Evolutionary conservation across 148 eudicot species (phyloP), one percentile per base, ranked within the genome.

Genomic region (Cornus kousa): DNA sequence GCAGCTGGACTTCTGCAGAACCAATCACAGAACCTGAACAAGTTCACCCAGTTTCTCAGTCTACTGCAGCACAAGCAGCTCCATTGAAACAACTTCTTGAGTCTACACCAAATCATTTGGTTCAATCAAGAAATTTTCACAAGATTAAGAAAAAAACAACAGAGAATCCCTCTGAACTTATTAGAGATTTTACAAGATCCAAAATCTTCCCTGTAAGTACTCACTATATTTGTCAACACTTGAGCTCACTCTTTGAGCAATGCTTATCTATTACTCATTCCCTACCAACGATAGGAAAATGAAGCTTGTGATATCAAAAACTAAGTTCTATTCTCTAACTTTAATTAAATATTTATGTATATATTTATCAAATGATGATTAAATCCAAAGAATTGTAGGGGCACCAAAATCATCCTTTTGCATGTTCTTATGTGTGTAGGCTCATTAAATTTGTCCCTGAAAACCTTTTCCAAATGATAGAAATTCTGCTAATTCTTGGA

Each of bases 1-100:
- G 75, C 2, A 72, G 75, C 75, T 50, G 75, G 64, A 39, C 62
- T 28, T 72, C 75, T 3, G 65, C 75, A 53, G 75, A 72, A 23
- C 11, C 32, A 50, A 53, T 28, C 22, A 28, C 9, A 3, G 65
- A 72, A 72, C 9, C 65, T 53, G 39, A 50, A 53, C 17, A 10
- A n/a, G 64, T 24, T 53, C 62, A 48, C 4, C 13, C 75, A 28
- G 64, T 16, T 72, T 23, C 75, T 23, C n/a, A 43, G 65, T 28
- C 37, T 12, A 23, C 20, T 3, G 53, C 62, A 1, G 75, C 11
- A 13, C 75, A 72, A 50, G 12, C 75, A 31, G 31, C 75, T 72
- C 64, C 75, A 72, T 5, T 72, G 7, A 70, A 40, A 9, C 48
- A 70, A 10, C 73, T 70, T 39, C 73, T 70, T n/a, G 64, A 53